Evolutionary conservation across 2,329 filamentous ascomycete genomes (phyloP), one percentile per base, ranked within the genome.

Genomic region (Cladosporium sp.): DNA sequence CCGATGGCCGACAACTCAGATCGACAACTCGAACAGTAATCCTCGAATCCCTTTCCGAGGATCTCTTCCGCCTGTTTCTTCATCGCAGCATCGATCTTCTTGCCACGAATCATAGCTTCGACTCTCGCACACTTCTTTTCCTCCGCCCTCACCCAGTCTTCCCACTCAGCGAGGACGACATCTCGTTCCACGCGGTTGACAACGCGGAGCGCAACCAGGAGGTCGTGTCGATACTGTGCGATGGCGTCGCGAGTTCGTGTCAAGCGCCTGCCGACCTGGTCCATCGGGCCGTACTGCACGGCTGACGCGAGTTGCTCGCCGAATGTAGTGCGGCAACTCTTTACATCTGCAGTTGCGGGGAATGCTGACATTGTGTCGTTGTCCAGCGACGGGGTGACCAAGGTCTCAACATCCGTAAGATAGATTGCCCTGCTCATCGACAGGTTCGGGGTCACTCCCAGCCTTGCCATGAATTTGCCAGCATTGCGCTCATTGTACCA

Each of bases 401-500:
- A 71, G 13, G 86, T 80, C 52, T 90, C 84, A 43, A 97, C 74
- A 66, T 97, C 92, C 45, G 77, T 77, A 50, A 96, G 70, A 64
- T 93, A 95, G 20, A 98, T 82, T 7, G 88, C 83, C 67, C 85
- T 89, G 69, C 85, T 87, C 87, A 96, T 92, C 55, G 85, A 79
- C 16, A 78, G 69, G 58, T 94, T 86, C 7, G 91, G 88, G 3
- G 80, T 78, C 7, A 97, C 83, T 8, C 92, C 92, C 12, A 97
- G 72, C 11, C 84, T 78, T 29, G 75, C 74, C 89, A 98, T 93
- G 67, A 92, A 95, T 35, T 77, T 83, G 13, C 78, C 79, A 1
- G 91, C 89, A 53, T 81, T 84, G 51, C 89, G 81, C 70, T 97
- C 92, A 39, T 80, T 78, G 86, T 88, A 95, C 90, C 90, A 97